phyloP scores from a whole-genome alignment of 805 yeast species.

The Lachancea kluyveri region DNA sequence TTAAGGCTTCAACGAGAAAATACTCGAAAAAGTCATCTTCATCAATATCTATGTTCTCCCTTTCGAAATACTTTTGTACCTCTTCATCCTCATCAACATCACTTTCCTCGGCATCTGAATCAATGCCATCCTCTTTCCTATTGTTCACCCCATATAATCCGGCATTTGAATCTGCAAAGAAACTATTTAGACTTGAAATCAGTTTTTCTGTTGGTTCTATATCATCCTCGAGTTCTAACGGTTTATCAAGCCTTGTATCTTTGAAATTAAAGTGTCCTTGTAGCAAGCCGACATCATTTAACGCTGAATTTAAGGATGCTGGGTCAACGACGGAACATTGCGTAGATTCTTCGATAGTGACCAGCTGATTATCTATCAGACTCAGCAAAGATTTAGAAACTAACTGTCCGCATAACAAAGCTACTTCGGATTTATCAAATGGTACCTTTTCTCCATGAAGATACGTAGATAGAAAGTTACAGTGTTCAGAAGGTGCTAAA shows the following conservation, averaged over 20 bases:
- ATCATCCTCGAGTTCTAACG: constrained; percentile 1
- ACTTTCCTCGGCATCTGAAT: constrained; percentile 6
- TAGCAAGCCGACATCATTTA: too few species aligned
- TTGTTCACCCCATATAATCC: background rate
- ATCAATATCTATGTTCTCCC: constrained; percentile 40
- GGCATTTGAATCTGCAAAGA: constrained; percentile 4
- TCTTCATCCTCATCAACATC: constrained; percentile 17
- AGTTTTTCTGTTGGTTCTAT: constrained; percentile 1
- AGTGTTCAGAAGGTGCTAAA: constrained; percentile 13
- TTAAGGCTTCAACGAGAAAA: constrained; percentile 48
- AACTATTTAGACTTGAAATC: constrained; percentile 1
- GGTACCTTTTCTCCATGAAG: constrained; percentile 7
- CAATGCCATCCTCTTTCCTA: constrained; percentile 6
- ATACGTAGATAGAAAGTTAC: constrained; percentile 13
- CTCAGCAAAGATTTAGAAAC: constrained; percentile 8
- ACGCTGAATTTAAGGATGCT: too few species aligned
- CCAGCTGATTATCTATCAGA: constrained; percentile 4
- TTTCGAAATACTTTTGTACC: constrained; percentile 25
- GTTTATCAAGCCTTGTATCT: too few species aligned
- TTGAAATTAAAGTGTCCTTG: too few species aligned
- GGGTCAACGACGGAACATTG: too few species aligned
- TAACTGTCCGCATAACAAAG: constrained; percentile 12
- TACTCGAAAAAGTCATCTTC: constrained; percentile 69
- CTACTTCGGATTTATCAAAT: constrained; percentile 1
- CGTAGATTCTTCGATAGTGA: too few species aligned